Conservation (phyloP, 768 basidiomycete genomes). For the Russula vinacea region DNA sequence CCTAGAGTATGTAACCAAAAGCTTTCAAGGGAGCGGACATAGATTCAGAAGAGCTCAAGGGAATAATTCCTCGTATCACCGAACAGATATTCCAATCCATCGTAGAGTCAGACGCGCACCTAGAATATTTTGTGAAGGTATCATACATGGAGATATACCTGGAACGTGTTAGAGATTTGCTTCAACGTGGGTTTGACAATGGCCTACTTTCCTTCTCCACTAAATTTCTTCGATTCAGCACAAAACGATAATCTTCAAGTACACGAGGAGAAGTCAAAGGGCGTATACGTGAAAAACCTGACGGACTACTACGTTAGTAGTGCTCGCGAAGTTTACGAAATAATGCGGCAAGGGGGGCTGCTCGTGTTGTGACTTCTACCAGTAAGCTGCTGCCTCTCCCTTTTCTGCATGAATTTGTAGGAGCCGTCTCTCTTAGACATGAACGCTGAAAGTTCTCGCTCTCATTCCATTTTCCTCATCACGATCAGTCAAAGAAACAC, state of each 20-base stretch:
- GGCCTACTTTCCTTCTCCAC: neutral
- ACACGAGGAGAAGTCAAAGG: conserved; percentile 96
- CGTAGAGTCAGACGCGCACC: conserved; percentile 87
- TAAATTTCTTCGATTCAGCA: conserved; percentile 44
- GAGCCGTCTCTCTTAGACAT: conserved; percentile 61
- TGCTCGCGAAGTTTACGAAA: conserved; percentile 94
- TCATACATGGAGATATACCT: conserved; percentile 99
- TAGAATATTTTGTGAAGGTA: conserved; percentile 99
- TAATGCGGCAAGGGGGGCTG: conserved; percentile 94
- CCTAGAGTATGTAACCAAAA: neutral
- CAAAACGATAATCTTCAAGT: conserved; percentile 98
- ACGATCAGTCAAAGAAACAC: conserved; percentile 96
- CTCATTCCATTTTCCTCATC: conserved; percentile 98
- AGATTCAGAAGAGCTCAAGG: conserved; percentile 87
- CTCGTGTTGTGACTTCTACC: conserved; percentile 89
- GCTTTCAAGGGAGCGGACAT: conserved; percentile 86
- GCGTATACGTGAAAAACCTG: conserved; percentile 96
- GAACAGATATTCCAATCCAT: conserved; percentile 99
- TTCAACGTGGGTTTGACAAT: conserved; percentile 75
- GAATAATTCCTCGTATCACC: conserved; percentile 96
- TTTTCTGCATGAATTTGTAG: conserved; percentile 11
- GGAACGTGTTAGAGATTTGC: conserved; percentile 90
- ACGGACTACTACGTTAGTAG: conserved; percentile 98
- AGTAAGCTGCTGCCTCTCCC: conserved; percentile 53
- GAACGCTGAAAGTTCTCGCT: conserved; percentile 99